Evolutionary conservation across 495 filamentous ascomycete genomes (phyloP).

Genomic region (Thermochaetoides thermophila): DNA sequence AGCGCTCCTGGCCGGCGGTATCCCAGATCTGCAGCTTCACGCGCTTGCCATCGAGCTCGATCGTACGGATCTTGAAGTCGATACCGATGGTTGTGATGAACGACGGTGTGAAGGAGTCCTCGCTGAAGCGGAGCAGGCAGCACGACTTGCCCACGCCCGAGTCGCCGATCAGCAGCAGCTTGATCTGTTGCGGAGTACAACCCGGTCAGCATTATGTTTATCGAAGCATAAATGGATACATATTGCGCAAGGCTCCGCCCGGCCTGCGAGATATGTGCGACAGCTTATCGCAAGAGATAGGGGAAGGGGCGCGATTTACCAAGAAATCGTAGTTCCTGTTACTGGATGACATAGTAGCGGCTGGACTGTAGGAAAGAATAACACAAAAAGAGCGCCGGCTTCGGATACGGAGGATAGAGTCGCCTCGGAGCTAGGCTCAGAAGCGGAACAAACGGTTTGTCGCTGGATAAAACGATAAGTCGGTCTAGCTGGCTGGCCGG

Average conservation of each 20-base stretch:
- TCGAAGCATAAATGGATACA: not conserved
- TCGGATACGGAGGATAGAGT: not conserved
- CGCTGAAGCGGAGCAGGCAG: conserved; percentile 94
- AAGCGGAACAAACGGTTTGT: conserved; percentile 1
- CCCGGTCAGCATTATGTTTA: conserved; percentile 5
- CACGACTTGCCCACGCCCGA: conserved; percentile 97
- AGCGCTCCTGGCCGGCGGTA: conserved; percentile 93
- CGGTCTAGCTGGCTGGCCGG: too few relatives aligned
- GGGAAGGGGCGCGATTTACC: conserved; percentile 36
- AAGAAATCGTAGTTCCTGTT: conserved; percentile 98
- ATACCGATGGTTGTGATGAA: conserved; percentile 99
- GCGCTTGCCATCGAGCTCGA: conserved; percentile 93
- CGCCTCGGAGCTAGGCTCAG: too few relatives aligned
- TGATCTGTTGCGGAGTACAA: conserved; percentile 54
- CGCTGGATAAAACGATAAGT: too few relatives aligned
- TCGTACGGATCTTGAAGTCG: conserved; percentile 98
- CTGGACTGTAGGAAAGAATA: too few relatives aligned
- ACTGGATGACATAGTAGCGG: conserved; percentile 70
- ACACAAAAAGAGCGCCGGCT: conserved; percentile 1
- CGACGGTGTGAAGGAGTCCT: conserved; percentile 95
- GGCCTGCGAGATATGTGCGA: too few relatives aligned
- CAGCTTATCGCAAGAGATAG: too few relatives aligned
- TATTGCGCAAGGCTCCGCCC: too few relatives aligned
- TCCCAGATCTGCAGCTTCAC: conserved; percentile 99
- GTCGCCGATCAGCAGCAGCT: conserved; percentile 95